Conservation (phyloP, 2,329 filamentous ascomycete species). For the Aspergillus sergii region DNA sequence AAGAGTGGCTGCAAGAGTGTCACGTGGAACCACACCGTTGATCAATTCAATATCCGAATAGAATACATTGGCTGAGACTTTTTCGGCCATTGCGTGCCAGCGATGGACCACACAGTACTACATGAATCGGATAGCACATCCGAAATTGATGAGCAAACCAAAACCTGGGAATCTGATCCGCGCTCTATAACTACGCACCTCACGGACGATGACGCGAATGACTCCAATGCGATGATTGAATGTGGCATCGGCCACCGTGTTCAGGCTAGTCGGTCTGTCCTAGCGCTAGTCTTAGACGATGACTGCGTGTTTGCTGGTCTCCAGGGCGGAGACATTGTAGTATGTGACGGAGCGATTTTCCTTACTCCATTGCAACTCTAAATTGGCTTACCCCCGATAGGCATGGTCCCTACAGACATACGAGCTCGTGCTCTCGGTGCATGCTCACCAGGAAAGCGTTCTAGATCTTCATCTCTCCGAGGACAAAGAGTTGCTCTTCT, state of each 20-base stretch:
- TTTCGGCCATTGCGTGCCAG: conserved; percentile 18
- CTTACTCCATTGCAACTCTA: not conserved
- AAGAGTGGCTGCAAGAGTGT: not conserved
- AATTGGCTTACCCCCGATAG: conserved; percentile 35
- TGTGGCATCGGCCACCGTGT: conserved; percentile 47
- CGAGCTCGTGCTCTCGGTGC: conserved; percentile 74
- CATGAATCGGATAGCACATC: conserved; percentile 37
- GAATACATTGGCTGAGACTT: conserved; percentile 25
- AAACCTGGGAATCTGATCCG: conserved; percentile 35
- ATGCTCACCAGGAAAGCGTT: conserved; percentile 89
- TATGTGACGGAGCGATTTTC: conserved; percentile 34
- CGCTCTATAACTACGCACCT: conserved; percentile 23
- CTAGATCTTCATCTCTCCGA: conserved; percentile 80
- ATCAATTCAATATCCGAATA: conserved; percentile 5
- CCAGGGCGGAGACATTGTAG: conserved; percentile 88
- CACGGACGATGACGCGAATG: conserved; percentile 22
- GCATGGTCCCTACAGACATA: conserved; percentile 89
- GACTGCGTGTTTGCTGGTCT: conserved; percentile 88
- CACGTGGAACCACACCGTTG: conserved; percentile 6
- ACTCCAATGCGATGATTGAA: conserved; percentile 28
- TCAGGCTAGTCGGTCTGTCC: conserved; percentile 48
- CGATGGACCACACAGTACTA: conserved; percentile 35
- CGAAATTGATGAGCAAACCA: conserved; percentile 39
- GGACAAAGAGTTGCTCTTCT: conserved; percentile 78
- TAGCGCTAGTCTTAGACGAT: conserved; percentile 79